phyloP scores from a whole-genome alignment of 1,284 basidiomycete species.

The Sphaerobolus stellatus region DNA sequence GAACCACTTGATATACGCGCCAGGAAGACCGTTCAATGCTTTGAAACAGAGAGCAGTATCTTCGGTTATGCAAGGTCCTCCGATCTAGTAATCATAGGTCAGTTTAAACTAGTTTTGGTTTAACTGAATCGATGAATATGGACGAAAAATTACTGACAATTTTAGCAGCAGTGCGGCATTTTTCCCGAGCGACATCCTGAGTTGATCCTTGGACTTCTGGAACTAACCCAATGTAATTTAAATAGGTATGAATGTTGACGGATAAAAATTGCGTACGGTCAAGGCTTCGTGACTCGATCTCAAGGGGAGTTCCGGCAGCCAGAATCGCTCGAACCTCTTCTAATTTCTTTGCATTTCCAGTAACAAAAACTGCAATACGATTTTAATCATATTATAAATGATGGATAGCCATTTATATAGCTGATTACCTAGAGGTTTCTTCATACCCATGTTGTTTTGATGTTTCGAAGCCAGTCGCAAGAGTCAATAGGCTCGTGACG shows the following conservation, averaged over 20 bases:
- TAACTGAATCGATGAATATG: too few species aligned
- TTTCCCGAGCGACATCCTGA: constrained; percentile 85
- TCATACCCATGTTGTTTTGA: too few species aligned
- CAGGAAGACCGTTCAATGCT: constrained; percentile 87
- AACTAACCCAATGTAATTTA: constrained; percentile 63
- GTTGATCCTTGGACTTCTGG: constrained; percentile 95
- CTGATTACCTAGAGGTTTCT: too few species aligned
- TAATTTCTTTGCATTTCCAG: constrained; percentile 93
- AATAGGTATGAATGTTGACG: constrained; percentile 15
- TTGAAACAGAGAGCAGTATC: constrained; percentile 94
- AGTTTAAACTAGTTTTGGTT: constrained; percentile 4
- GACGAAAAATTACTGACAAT: constrained; percentile 55
- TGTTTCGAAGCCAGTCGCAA: too few species aligned
- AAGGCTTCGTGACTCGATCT: constrained; percentile 66
- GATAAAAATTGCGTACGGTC: constrained; percentile 54
- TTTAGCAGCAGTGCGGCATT: constrained; percentile 84
- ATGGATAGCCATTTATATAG: too few species aligned
- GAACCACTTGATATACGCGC: constrained; percentile 97
- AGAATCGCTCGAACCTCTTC: constrained; percentile 84
- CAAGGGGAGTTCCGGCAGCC: constrained; percentile 54
- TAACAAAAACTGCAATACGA: constrained; percentile 94
- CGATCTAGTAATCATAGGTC: constrained; percentile 46
- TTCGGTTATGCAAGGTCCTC: constrained; percentile 91
- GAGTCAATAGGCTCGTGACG: too few species aligned
- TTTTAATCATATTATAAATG: too few species aligned